Conservation (phyloP, 1,139 yeast species). For the Saccharomyces hybrid region DNA sequence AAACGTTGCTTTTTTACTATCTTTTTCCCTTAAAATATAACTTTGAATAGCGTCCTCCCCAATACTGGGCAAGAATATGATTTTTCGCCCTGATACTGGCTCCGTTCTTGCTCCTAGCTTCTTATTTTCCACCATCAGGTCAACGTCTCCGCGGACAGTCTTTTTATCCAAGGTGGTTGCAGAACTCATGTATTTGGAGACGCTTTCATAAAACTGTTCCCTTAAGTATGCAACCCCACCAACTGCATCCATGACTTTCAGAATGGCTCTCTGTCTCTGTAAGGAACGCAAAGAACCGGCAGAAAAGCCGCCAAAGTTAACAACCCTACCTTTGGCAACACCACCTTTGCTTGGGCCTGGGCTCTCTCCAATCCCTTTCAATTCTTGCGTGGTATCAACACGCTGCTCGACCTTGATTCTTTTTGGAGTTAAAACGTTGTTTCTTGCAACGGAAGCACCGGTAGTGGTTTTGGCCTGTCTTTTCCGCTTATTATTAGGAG, state of each 20-base stretch:
- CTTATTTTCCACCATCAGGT: constrained; percentile 18
- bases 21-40: constrained; percentile 23
- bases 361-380: background rate
- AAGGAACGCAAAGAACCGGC: constrained; percentile 29
- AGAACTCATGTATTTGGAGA: constrained; percentile 26
- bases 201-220: constrained; percentile 28
- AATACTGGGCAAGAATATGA: constrained; percentile 22
- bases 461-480: constrained; percentile 8
- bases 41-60: constrained; percentile 14
- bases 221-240: constrained; percentile 28
- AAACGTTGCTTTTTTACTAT: constrained; percentile 19
- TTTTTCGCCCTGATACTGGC: constrained; percentile 15
- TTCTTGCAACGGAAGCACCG: background rate
- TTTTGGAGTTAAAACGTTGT: background rate
- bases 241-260: constrained; percentile 20
- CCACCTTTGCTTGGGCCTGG: background rate
- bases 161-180: constrained; percentile 29
- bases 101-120: constrained; percentile 20
- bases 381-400: background rate
- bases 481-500: constrained; percentile 15
- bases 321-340: constrained; percentile 1
- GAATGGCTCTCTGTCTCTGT: constrained; percentile 29
- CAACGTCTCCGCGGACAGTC: constrained; percentile 28
- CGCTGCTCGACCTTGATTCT: constrained; percentile 1
- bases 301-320: constrained; percentile 28